phyloP scores from a whole-genome alignment of 106 monocot species.

The Platanthera guangdongensis region DNA sequence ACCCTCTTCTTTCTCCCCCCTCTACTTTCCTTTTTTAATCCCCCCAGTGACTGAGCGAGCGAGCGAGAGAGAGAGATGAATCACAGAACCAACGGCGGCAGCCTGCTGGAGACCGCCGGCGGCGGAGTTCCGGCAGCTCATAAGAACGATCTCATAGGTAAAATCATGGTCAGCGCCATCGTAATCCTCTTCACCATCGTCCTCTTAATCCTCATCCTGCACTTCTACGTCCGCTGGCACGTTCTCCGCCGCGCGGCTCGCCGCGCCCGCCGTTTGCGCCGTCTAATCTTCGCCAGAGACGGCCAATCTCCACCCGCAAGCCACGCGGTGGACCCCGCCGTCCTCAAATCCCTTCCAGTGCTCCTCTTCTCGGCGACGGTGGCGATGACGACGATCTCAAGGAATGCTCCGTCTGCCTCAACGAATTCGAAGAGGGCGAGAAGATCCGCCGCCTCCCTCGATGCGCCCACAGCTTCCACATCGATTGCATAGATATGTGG shows the following conservation, averaged over 20 bases:
- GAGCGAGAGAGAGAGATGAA: background rate
- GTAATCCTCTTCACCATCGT: constrained; percentile 31
- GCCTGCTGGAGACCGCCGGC: background rate
- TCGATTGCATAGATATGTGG: constrained; percentile 49
- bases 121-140: background rate
- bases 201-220: constrained; percentile 27
- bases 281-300: constrained; percentile 6
- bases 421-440: constrained; percentile 35
- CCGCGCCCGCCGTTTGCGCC: background rate
- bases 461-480: constrained; percentile 40
- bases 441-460: constrained; percentile 31
- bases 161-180: constrained; percentile 26
- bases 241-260: constrained; percentile 12
- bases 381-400: background rate
- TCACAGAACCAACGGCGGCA: background rate
- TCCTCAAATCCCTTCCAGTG: constrained; percentile 36
- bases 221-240: constrained; percentile 26
- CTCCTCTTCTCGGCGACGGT: background rate
- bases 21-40: background rate
- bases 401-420: constrained; percentile 34
- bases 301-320: background rate
- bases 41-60: background rate
- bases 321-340: constrained; percentile 20
- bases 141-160: constrained; percentile 22
- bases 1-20: no score